Base-by-base conservation (phyloP, 2,329 filamentous ascomycete species). In the Rutstroemia sydowiana region DNA sequence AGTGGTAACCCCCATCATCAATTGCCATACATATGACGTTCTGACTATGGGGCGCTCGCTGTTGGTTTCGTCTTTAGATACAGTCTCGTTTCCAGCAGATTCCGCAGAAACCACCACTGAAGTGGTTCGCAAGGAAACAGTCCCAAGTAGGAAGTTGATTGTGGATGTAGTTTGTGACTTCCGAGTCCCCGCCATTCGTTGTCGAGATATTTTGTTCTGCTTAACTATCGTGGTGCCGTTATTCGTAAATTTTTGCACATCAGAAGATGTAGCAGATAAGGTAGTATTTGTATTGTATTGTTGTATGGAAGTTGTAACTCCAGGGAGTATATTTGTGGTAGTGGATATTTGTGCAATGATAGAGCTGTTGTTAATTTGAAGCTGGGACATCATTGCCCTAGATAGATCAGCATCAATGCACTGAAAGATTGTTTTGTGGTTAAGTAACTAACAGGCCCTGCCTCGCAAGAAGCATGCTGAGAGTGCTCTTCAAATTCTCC, bases 1-100 rank as follows among this genome's bases (percentile, higher is more conserved):
- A 23, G 53, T 47, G 16, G 53, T 50, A 14, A 55, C 43, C 10
- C 42, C 40, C 36, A 46, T 43, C 14, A 52, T 11, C 1, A 53
- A 23, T 28, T 53, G 52, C 13, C 53, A 16, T 5, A 46, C 30
- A 39, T 46, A 48, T 16, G 28, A 37, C 10, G 28, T 46, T 18
- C 30, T 21, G 7, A 43, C 10, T 39, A 30, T 5, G 18, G 26
- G 23, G 8, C 8, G 23, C 4, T 26, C 8, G 23, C 23, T 26
- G 23, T 26, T 23, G 14, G 41, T 11, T 7, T 39, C 14, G 14
- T 16, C 21, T 23, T 47, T 18, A 11, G 28, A 20, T 30, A 18
- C 30, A 4, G 16, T 26, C 14, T 28, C 44, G 10, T 39, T 46
- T 9, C 10, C 32, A 14, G 26, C 45, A 55, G 9, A 3, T 37